phyloP scores from a whole-genome alignment of 1,284 basidiomycete genomes.

The Porodaedalea pini region DNA sequence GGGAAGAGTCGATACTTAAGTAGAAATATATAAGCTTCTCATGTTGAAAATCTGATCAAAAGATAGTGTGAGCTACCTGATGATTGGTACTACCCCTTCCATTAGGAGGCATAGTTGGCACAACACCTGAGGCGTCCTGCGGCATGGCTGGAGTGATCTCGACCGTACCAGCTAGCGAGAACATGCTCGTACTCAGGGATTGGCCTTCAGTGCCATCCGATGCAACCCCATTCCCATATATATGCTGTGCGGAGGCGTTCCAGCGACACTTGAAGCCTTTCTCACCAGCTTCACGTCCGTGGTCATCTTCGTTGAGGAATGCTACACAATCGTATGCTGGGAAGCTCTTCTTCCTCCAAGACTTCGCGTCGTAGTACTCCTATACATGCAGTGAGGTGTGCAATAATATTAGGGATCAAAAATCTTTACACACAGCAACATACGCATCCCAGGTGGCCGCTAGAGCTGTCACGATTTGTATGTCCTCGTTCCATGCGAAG shows the following conservation, averaged over 20 bases:
- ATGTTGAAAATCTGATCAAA: too few species aligned
- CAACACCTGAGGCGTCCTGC: not conserved
- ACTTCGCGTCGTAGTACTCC: conserved; percentile 14
- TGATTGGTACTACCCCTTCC: not conserved
- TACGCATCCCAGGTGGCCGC: conserved; percentile 13
- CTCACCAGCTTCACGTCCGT: conserved; percentile 1
- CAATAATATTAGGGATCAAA: not conserved
- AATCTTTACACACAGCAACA: conserved; percentile 1
- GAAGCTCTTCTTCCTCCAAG: conserved; percentile 17
- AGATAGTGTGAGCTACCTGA: not conserved
- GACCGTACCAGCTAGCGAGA: not conserved
- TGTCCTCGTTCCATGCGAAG: conserved; percentile 15
- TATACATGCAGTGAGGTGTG: not conserved
- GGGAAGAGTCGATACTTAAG: not conserved
- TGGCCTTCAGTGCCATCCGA: too few species aligned
- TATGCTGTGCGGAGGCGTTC: not conserved
- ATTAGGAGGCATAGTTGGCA: not conserved
- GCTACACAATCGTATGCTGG: conserved; percentile 10
- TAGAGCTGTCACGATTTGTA: conserved; percentile 1
- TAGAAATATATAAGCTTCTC: not conserved
- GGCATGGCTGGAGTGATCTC: not conserved
- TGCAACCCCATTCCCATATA: not conserved
- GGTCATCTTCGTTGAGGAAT: conserved; percentile 9
- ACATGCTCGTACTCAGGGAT: conserved; percentile 1
- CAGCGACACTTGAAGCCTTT: conserved; percentile 2